Percentiles rank a stretch among this genome's conserved stretches.
Evolutionary conservation across 805 yeast genomes (phyloP).

Genomic region (Candida xiaguanensis): DNA sequence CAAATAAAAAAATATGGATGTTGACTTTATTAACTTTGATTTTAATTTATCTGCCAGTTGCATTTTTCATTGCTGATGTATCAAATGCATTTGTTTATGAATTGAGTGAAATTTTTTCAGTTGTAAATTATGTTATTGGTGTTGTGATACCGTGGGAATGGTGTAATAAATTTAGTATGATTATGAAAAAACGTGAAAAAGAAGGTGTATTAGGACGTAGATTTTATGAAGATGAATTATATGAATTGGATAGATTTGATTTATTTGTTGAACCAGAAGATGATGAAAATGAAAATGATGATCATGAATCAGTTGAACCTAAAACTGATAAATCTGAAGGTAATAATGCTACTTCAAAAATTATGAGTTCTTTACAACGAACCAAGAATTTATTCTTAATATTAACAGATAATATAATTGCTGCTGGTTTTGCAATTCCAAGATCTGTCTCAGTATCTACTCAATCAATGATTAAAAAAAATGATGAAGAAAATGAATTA

Average conservation of each 20-base stretch:
- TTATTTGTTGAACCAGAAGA: slow-evolving; percentile 33
- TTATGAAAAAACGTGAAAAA: slow-evolving; percentile 58
- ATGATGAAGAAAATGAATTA: not conserved
- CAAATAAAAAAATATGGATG: slow-evolving; percentile 46
- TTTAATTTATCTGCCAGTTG: slow-evolving; percentile 58
- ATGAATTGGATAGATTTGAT: slow-evolving; percentile 37
- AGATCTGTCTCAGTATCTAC: slow-evolving; percentile 42
- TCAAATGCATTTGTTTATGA: slow-evolving; percentile 73
- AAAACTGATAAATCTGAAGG: slow-evolving; percentile 14
- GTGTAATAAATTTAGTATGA: slow-evolving; percentile 60
- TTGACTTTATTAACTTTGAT: slow-evolving; percentile 55
- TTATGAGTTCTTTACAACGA: slow-evolving; percentile 11
- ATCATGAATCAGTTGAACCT: slow-evolving; percentile 14
- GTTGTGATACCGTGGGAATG: slow-evolving; percentile 85
- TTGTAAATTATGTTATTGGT: slow-evolving; percentile 66
- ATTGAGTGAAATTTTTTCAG: slow-evolving; percentile 67
- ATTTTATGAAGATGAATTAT: slow-evolving; percentile 64
- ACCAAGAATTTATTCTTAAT: slow-evolving; percentile 38
- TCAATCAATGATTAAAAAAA: slow-evolving; percentile 9
- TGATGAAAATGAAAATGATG: slow-evolving; percentile 9
- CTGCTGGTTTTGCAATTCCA: slow-evolving; percentile 57
- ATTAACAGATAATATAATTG: slow-evolving; percentile 51
- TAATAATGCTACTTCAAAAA: not conserved
- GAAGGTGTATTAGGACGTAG: slow-evolving; percentile 74
- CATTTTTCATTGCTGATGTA: slow-evolving; percentile 73